A percentile compares a stretch with the other conserved stretches of the same genome.
Evolutionary conservation across 768 basidiomycete species (phyloP).

Genomic region (Vararia minispora): DNA sequence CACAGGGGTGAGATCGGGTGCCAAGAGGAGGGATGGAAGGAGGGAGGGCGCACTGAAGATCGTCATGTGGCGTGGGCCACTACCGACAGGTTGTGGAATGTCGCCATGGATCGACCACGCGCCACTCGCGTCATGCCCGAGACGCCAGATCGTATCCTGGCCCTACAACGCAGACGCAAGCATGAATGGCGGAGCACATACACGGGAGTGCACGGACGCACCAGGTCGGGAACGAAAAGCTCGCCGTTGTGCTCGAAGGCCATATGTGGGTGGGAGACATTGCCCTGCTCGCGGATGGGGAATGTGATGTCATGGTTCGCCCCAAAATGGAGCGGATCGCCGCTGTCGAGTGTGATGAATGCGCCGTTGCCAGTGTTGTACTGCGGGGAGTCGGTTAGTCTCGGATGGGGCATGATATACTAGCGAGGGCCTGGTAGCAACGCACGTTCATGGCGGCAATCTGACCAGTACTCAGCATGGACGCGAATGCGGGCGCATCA

Average conservation of each 20-base stretch:
- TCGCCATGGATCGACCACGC: conserved; percentile 45
- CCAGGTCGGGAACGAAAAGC: conserved; percentile 56
- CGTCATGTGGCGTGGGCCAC: conserved; percentile 46
- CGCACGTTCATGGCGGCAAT: conserved; percentile 51
- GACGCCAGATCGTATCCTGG: conserved; percentile 58
- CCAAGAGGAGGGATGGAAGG: background rate
- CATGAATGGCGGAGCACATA: background rate
- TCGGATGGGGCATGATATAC: background rate
- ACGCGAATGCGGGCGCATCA: conserved; percentile 37
- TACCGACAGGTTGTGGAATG: conserved; percentile 50
- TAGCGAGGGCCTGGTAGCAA: background rate
- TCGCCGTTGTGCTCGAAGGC: conserved; percentile 42
- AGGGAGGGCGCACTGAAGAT: conserved; percentile 20
- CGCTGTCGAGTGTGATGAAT: conserved; percentile 32
- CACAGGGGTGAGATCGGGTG: conserved; percentile 1
- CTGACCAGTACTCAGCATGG: conserved; percentile 39
- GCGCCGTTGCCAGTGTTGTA: conserved; percentile 45
- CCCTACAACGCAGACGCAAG: conserved; percentile 28
- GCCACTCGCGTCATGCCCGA: conserved; percentile 32
- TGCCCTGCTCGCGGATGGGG: no score
- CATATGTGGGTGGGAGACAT: conserved; percentile 58
- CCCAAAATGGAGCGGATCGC: conserved; percentile 24
- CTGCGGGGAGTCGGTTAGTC: conserved; percentile 15
- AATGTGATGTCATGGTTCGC: conserved; percentile 37
- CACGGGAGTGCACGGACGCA: conserved; percentile 18